Conservation (phyloP, 805 yeast genomes). For the Lachancea waltii region DNA sequence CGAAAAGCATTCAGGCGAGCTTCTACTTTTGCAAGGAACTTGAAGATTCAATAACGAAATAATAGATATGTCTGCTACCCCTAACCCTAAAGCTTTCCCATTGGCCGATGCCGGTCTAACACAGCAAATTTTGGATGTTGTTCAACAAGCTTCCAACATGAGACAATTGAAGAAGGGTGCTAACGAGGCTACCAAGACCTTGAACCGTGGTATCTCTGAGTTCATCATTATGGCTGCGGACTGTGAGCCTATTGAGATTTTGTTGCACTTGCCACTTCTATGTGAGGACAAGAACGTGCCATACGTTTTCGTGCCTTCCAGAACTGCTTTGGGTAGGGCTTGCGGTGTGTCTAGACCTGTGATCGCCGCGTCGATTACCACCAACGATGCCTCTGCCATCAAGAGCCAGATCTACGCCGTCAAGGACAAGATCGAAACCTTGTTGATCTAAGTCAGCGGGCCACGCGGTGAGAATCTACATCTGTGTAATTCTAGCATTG, state of each 20-base stretch:
- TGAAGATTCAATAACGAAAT: conserved; percentile 20
- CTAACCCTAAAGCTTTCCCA: conserved; percentile 99
- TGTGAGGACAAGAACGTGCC: conserved; percentile 99
- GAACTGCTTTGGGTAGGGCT: conserved; percentile 98
- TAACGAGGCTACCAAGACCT: conserved; percentile 97
- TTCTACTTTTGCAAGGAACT: conserved; percentile 40
- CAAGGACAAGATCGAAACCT: conserved; percentile 98
- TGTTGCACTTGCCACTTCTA: conserved; percentile 91
- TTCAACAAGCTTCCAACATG: conserved; percentile 94
- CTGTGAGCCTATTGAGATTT: conserved; percentile 97
- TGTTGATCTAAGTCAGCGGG: conserved; percentile 57
- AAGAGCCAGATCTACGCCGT: conserved; percentile 94
- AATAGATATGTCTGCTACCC: conserved; percentile 56
- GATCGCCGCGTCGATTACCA: conserved; percentile 95
- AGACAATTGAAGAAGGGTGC: conserved; percentile 99
- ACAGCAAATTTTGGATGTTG: conserved; percentile 95
- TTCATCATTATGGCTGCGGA: conserved; percentile 99
- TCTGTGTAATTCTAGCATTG: no score
- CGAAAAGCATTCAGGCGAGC: conserved; percentile 34
- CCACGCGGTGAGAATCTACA: not conserved
- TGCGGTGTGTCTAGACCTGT: conserved; percentile 99
- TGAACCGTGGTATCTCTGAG: conserved; percentile 99
- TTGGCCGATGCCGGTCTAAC: conserved; percentile 92
- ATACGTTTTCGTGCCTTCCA: conserved; percentile 96
- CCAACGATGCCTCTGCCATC: conserved; percentile 96